Base-by-base conservation (phyloP, 225 moss, liverwort and hornwort species). In the Pseudisothecium myosuroides region DNA sequence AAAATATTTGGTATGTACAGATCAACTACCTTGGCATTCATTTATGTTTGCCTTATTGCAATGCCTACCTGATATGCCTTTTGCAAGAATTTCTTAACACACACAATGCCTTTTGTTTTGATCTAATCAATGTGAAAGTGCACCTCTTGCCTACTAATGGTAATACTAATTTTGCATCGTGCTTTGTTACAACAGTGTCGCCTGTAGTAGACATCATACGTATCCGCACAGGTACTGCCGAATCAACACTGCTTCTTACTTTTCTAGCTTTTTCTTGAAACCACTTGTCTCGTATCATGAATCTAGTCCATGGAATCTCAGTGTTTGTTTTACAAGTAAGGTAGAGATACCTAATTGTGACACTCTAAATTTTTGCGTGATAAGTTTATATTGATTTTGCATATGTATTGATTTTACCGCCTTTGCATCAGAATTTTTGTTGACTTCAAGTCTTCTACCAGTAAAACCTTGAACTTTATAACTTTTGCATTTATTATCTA, bases 141-240 rank as follows among this genome's bases (percentile, higher is more conserved):
- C 52, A 55, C 13, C 41, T 65, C 31, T 50, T 56, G 69, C 62
- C 47, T 84, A 75, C 28, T 75, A 50, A 27, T 20, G 11, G 63
- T 68, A 39, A 81, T 66, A 41, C 68, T 29, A 68, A 65, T 60
- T 86, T 49, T 84, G 37, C 76, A 28, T 84, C 81, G 81, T 89
- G 62, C 61, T 88, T 75, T 89, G 67, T 62, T 80, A 28, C 86
- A 85, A 73, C 95, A 96, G 95, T 96, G 84, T 91, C 88, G 56
- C 98, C 97, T 59, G 95, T 98, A 8, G 27, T 88, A 17, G 98
- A 98, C 83, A 86, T 98, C 76, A 91, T 97, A 59, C 96, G 97
- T 59, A 52, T 99, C 50, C 95, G 96, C 76, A 96, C 96, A 83
- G 96, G 96, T 96, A 89, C 69, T 22, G 52, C 34, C 50, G 3